These are phyloP conservation scores for Leccinum longicurvipes DNA, from an alignment of 768 basidiomycete species.

Conservation along the genomic window DNA sequence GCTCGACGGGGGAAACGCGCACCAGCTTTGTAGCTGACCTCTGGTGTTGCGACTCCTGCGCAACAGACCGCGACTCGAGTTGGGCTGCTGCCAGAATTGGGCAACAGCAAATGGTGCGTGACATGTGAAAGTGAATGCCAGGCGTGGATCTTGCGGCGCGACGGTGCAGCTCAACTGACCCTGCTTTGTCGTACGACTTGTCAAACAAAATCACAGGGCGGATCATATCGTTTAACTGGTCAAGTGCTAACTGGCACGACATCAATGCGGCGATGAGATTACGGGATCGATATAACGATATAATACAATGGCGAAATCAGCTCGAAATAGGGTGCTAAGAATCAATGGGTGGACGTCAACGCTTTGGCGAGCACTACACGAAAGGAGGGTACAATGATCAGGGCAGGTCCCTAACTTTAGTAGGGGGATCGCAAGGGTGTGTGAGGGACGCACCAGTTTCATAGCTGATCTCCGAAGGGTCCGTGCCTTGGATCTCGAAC, in stretches of 20 bases:
- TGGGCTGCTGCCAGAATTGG: not conserved
- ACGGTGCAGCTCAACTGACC: not conserved
- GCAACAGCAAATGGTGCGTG: not conserved
- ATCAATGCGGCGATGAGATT: not conserved
- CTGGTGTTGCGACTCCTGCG: not conserved
- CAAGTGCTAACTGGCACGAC: not conserved
- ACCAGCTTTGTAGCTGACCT: too few species aligned
- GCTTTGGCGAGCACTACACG: conserved; percentile 21
- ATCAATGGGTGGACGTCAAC: conserved; percentile 14
- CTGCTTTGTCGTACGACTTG: not conserved
- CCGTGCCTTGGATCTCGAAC: conserved; percentile 84
- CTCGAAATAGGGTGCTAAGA: not conserved
- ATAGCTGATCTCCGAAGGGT: conserved; percentile 65
- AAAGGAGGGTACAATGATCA: not conserved
- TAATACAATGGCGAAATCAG: not conserved
- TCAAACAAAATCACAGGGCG: not conserved
- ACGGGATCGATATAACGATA: not conserved
- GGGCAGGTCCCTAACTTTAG: not conserved
- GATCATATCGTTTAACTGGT: not conserved
- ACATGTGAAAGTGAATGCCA: not conserved
- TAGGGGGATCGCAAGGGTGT: not conserved
- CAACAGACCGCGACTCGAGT: not conserved
- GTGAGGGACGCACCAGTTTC: conserved; percentile 55
- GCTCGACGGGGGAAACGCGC: too few species aligned
- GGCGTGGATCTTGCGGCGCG: not conserved